A percentile compares a stretch with the other conserved stretches of the same genome.
Evolutionary conservation across 805 yeast genomes (phyloP).

Genomic region (Millerozyma acaciae): DNA sequence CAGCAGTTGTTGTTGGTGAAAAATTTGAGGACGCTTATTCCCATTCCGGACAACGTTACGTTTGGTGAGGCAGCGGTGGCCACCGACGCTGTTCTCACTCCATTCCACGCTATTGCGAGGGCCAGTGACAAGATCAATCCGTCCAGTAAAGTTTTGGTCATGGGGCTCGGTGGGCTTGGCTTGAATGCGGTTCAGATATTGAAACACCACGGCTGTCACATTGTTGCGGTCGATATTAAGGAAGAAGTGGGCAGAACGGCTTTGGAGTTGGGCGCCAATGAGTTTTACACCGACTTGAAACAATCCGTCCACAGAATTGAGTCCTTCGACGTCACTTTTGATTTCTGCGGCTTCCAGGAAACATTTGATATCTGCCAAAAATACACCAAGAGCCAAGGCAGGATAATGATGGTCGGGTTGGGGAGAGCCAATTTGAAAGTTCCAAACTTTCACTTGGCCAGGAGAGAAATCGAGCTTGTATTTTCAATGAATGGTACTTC

Average conservation of each 20-base stretch:
- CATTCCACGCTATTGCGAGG: constrained; percentile 39
- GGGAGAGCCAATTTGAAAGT: constrained; percentile 30
- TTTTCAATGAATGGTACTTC: constrained; percentile 45
- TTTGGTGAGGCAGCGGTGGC: constrained; percentile 40
- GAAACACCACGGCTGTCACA: constrained; percentile 25
- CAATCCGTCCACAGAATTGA: constrained; percentile 22
- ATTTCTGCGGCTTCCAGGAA: constrained; percentile 34
- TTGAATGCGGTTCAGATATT: constrained; percentile 41
- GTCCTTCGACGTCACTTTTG: constrained; percentile 38
- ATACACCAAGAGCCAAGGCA: constrained; percentile 34
- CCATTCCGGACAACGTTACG: constrained; percentile 37
- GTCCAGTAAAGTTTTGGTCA: constrained; percentile 31
- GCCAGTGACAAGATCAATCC: constrained; percentile 26
- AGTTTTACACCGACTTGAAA: constrained; percentile 31
- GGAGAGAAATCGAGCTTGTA: constrained; percentile 37
- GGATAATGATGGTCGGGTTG: constrained; percentile 41
- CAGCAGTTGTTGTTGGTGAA: constrained; percentile 34
- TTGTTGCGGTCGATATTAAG: constrained; percentile 34
- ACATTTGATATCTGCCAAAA: constrained; percentile 24
- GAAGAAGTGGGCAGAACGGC: constrained; percentile 24
- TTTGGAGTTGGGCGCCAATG: constrained; percentile 37
- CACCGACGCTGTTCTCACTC: constrained; percentile 41
- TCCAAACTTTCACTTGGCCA: constrained; percentile 33
- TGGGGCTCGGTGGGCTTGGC: constrained; percentile 44
- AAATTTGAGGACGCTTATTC: constrained; percentile 32